These are phyloP conservation scores for Mimosa pudica DNA, from an alignment of 306 rosid genomes.

Conservation along the genomic window DNA sequence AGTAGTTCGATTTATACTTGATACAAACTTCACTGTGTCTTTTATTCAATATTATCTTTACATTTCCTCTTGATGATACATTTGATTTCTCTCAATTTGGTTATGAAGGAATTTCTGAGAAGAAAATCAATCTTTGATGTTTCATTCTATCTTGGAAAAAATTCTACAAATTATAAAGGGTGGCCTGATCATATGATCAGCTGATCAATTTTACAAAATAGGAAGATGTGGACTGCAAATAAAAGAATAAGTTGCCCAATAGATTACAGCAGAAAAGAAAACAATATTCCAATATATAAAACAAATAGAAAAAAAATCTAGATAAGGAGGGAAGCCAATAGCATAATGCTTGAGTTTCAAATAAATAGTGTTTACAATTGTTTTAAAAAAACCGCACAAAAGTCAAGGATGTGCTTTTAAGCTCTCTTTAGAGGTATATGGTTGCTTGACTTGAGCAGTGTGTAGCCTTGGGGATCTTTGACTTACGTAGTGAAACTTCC, in stretches of 20 bases:
- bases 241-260: neutral
- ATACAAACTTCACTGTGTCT: slow-evolving; percentile 27
- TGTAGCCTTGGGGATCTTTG: slow-evolving; percentile 23
- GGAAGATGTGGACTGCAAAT: neutral
- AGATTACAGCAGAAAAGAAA: neutral
- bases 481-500: slow-evolving; percentile 9
- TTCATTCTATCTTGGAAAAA: neutral
- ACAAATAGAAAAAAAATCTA: neutral
- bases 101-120: neutral
- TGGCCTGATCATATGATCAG: neutral
- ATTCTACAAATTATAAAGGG: neutral
- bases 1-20: slow-evolving; percentile 34
- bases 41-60: slow-evolving; percentile 12
- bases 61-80: slow-evolving; percentile 2
- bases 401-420: slow-evolving; percentile 18
- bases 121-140: neutral
- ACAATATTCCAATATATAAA: neutral
- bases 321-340: neutral
- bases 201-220: neutral
- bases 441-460: slow-evolving; percentile 14
- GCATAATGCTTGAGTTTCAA: neutral
- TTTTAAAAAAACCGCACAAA: neutral
- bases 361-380: neutral
- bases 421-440: slow-evolving; percentile 11
- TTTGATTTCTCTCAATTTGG: slow-evolving; percentile 12